phyloP scores from a whole-genome alignment of 1,284 basidiomycete species.

The Papiliotrema flavescens region DNA sequence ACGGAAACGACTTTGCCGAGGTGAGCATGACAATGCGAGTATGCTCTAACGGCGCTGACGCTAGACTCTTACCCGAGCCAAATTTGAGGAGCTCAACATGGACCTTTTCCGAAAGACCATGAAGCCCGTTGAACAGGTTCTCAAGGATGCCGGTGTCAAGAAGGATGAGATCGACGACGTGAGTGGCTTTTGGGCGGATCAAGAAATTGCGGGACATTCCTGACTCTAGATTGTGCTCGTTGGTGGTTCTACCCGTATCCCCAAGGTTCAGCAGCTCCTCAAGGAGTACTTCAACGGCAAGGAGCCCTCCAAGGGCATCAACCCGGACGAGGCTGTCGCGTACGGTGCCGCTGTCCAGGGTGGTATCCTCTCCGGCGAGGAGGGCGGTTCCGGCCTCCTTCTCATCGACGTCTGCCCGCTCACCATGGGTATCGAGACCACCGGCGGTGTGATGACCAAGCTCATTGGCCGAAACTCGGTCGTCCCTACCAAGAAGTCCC shows the following conservation, averaged over 20 bases:
- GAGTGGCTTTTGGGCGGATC: slow-evolving; percentile 13
- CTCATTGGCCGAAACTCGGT: slow-evolving; percentile 89
- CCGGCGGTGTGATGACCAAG: slow-evolving; percentile 97
- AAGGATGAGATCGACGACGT: slow-evolving; percentile 96
- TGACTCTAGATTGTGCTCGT: slow-evolving; percentile 60
- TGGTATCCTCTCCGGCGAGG: slow-evolving; percentile 83
- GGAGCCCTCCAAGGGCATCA: slow-evolving; percentile 93
- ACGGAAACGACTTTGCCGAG: slow-evolving; percentile 94
- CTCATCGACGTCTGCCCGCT: slow-evolving; percentile 94
- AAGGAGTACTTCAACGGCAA: slow-evolving; percentile 99
- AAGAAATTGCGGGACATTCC: slow-evolving; percentile 5
- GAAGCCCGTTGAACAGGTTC: slow-evolving; percentile 98
- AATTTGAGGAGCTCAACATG: slow-evolving; percentile 98
- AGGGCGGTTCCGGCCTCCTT: slow-evolving; percentile 72
- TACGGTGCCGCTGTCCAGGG: slow-evolving; percentile 98
- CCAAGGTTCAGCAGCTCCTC: slow-evolving; percentile 94
- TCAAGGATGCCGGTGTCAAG: slow-evolving; percentile 96
- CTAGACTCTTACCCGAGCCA: slow-evolving; percentile 81
- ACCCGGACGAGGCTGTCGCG: slow-evolving; percentile 92
- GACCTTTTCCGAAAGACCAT: slow-evolving; percentile 99
- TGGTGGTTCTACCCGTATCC: slow-evolving; percentile 97
- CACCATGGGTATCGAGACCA: slow-evolving; percentile 93
- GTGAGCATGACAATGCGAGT: slow-evolving; percentile 38
- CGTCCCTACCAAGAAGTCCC: slow-evolving; percentile 95
- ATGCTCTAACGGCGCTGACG: neutral